phyloP scores from a whole-genome alignment of 2,329 filamentous ascomycete genomes.

The Botryotinia calthae region DNA sequence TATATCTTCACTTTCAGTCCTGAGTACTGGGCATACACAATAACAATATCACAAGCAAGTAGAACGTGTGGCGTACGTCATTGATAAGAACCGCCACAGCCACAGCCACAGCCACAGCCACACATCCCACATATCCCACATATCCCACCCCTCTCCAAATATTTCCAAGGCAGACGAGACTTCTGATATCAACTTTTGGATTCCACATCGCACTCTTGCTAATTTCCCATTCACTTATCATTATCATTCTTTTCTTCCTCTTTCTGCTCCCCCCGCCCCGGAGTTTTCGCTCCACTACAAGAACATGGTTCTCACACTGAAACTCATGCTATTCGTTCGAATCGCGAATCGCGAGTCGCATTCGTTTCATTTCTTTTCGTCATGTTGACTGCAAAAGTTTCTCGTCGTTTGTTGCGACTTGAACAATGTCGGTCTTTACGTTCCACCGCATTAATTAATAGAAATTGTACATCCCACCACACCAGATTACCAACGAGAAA shows the following conservation, averaged over 20 bases:
- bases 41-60: not conserved
- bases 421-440: conserved; percentile 2
- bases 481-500: conserved; percentile 18
- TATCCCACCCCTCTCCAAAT: not conserved
- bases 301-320: conserved; percentile 17
- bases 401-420: conserved; percentile 26
- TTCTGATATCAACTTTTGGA: not conserved
- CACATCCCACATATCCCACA: not conserved
- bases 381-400: conserved; percentile 30
- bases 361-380: conserved; percentile 22
- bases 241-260: not conserved
- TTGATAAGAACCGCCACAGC: not conserved
- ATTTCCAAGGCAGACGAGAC: not conserved
- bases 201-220: not conserved
- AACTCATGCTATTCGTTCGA: conserved; percentile 19
- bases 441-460: not conserved
- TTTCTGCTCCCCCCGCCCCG: not conserved
- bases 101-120: not conserved
- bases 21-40: too few relatives aligned
- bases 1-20: not conserved
- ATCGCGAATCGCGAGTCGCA: conserved; percentile 4
- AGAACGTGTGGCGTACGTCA: not conserved
- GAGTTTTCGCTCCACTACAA: conserved; percentile 22
- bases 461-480: not conserved
- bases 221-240: too few relatives aligned